Percentiles rank a stretch among this genome's conserved stretches.
Conservation (phyloP, 345 rosid species). For the Gossypium turneri region DNA sequence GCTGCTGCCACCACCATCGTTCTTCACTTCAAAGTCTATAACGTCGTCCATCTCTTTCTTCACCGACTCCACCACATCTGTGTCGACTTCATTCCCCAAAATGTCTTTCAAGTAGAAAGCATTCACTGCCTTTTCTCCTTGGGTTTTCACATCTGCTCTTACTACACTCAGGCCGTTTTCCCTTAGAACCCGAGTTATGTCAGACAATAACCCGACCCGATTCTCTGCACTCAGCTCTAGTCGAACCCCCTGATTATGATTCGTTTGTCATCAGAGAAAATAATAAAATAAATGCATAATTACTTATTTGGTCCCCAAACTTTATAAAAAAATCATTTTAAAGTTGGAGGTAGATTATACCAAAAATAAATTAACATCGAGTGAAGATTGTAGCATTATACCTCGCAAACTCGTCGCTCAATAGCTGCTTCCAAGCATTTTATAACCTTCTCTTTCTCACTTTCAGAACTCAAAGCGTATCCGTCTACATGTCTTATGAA, state of each 20-base stretch:
- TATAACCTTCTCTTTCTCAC: slow-evolving; percentile 48
- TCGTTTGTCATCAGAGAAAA: neutral
- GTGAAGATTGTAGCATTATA: neutral
- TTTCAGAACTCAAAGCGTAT: slow-evolving; percentile 78
- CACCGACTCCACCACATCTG: slow-evolving; percentile 54
- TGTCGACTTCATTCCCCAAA: slow-evolving; percentile 52
- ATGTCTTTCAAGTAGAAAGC: slow-evolving; percentile 53
- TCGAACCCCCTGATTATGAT: slow-evolving; percentile 46
- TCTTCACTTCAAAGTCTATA: slow-evolving; percentile 43
- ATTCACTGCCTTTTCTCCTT: slow-evolving; percentile 50
- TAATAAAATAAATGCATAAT: too few relatives aligned
- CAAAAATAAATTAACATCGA: neutral
- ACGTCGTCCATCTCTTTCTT: slow-evolving; percentile 68
- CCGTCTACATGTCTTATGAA: slow-evolving; percentile 87
- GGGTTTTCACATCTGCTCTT: slow-evolving; percentile 63
- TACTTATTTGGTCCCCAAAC: too few relatives aligned
- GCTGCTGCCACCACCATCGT: slow-evolving; percentile 12
- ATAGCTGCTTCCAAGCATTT: slow-evolving; percentile 63
- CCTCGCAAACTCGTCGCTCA: slow-evolving; percentile 50
- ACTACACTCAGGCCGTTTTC: slow-evolving; percentile 66
- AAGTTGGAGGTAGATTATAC: too few relatives aligned
- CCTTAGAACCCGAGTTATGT: slow-evolving; percentile 58
- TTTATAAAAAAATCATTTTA: too few relatives aligned
- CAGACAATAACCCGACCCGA: slow-evolving; percentile 58
- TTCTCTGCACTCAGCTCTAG: slow-evolving; percentile 56